Percentiles rank a stretch among this genome's conserved stretches.
Conservation (phyloP, 1,139 yeast genomes). For the Sporopachydermia cereana region DNA sequence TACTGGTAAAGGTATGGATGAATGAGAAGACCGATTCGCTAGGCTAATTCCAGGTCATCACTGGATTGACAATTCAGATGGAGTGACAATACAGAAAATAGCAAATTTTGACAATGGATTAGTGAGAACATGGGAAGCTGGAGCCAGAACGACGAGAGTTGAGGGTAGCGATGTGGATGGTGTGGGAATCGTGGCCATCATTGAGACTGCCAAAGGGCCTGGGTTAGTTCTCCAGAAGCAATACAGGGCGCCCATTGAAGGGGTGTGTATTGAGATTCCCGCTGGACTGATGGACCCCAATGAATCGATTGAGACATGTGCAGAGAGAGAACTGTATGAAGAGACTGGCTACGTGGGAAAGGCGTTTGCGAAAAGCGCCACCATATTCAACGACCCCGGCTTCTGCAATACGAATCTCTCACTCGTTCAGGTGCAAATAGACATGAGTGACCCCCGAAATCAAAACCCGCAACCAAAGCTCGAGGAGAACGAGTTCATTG, state of each 20-base stretch:
- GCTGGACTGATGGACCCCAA: slow-evolving; percentile 88
- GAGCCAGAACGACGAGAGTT: slow-evolving; percentile 71
- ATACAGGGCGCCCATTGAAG: slow-evolving; percentile 83
- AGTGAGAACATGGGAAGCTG: slow-evolving; percentile 80
- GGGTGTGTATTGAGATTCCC: slow-evolving; percentile 84
- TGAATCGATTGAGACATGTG: slow-evolving; percentile 69
- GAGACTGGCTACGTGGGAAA: slow-evolving; percentile 86
- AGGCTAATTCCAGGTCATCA: no score
- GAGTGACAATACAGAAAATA: no score
- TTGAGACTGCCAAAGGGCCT: slow-evolving; percentile 39
- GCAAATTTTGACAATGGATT: no score
- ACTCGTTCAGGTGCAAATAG: slow-evolving; percentile 70
- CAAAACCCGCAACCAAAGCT: slow-evolving; percentile 56
- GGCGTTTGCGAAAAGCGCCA: slow-evolving; percentile 38
- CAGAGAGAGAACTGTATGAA: slow-evolving; percentile 75
- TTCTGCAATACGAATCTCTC: slow-evolving; percentile 83
- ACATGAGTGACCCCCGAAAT: slow-evolving; percentile 53
- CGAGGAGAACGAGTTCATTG: slow-evolving; percentile 86
- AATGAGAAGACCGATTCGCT: background rate
- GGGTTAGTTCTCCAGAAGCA: slow-evolving; percentile 73
- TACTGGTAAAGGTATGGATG: slow-evolving; percentile 30
- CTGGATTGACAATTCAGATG: no score
- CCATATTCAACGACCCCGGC: slow-evolving; percentile 83
- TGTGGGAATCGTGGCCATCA: slow-evolving; percentile 72
- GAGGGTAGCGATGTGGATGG: slow-evolving; percentile 64